phyloP scores from a whole-genome alignment of 148 eudicot genomes.

The Tetragonia tetragonoides region DNA sequence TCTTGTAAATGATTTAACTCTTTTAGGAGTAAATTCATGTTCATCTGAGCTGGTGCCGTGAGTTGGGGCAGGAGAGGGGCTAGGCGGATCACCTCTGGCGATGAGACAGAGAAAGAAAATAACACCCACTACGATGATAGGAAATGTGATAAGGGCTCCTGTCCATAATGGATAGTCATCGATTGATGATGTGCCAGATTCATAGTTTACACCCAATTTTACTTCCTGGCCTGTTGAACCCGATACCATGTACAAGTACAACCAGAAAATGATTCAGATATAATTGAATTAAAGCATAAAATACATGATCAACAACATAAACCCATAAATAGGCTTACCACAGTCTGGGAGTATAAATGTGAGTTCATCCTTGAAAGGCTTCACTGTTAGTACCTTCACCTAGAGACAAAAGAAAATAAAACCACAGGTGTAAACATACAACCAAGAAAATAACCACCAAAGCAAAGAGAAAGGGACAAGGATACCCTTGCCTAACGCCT shows the following conservation, averaged over 20 bases:
- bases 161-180: constrained; percentile 24
- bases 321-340: constrained; percentile 35
- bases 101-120: constrained; percentile 32
- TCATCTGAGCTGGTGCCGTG: no score
- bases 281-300: neutral
- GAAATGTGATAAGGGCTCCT: constrained; percentile 15
- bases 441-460: no score
- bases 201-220: constrained; percentile 56
- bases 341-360: constrained; percentile 58
- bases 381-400: constrained; percentile 42
- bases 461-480: no score
- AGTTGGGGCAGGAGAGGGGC: no score
- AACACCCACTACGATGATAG: constrained; percentile 28
- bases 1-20: no score
- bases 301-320: neutral
- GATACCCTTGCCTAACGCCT: no score
- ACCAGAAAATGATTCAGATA: neutral
- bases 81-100: constrained; percentile 5
- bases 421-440: no score
- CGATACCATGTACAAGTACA: neutral
- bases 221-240: constrained; percentile 57
- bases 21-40: no score
- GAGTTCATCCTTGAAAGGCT: constrained; percentile 53
- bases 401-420: constrained; percentile 14
- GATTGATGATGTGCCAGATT: constrained; percentile 24